Evolutionary conservation across 352 stramenopile genomes (phyloP).

Genomic region (Blastocystis hominis): DNA sequence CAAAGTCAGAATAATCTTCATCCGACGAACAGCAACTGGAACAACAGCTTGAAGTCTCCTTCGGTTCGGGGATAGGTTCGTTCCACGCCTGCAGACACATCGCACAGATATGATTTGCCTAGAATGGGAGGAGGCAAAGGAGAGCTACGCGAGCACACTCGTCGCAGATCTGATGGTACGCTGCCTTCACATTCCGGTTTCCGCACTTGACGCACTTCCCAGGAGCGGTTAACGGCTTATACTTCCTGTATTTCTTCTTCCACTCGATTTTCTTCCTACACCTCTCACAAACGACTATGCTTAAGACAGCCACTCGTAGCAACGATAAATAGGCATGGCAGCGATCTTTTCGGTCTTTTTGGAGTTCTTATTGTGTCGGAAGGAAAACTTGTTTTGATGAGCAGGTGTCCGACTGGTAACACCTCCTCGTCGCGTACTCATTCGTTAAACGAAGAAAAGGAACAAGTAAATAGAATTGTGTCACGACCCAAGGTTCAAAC

Average conservation of each 20-base stretch:
- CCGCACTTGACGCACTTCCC: conserved; percentile 69
- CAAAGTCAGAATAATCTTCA: not conserved
- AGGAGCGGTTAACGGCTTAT: conserved; percentile 86
- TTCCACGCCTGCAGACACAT: conserved; percentile 52
- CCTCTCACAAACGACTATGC: conserved; percentile 55
- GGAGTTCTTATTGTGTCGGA: conserved; percentile 92
- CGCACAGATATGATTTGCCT: conserved; percentile 36
- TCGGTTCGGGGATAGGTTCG: not conserved
- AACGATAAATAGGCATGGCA: conserved; percentile 56
- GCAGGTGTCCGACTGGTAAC: conserved; percentile 74
- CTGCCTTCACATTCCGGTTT: conserved; percentile 49
- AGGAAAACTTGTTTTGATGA: conserved; percentile 94
- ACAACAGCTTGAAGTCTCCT: conserved; percentile 1
- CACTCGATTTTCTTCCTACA: conserved; percentile 85
- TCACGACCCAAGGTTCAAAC: not conserved
- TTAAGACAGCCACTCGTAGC: not conserved
- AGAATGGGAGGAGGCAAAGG: not conserved
- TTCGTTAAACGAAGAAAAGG: not conserved
- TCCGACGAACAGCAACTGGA: conserved; percentile 31
- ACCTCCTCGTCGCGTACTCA: conserved; percentile 59
- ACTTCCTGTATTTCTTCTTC: conserved; percentile 97
- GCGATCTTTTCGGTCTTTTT: conserved; percentile 71
- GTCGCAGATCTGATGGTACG: conserved; percentile 48
- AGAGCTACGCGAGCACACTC: conserved; percentile 15
- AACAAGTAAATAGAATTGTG: not conserved